Percentiles rank a stretch among this genome's conserved stretches.
phyloP scores from a whole-genome alignment of 148 eudicot genomes.

The Chenopodium album region DNA sequence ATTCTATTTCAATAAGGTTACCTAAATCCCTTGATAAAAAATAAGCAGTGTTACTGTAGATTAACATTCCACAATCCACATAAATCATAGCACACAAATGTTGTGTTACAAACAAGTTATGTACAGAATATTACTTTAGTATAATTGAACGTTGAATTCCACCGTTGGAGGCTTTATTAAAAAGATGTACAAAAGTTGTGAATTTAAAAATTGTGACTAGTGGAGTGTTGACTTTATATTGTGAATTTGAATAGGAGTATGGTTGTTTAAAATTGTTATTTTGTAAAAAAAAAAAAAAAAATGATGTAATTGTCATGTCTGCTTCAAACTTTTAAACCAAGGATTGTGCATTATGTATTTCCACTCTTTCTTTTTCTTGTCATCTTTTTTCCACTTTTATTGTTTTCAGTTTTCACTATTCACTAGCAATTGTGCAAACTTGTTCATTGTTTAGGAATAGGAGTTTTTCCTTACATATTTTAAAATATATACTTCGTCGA shows the following conservation, averaged over 20 bases:
- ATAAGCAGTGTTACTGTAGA: too few species aligned
- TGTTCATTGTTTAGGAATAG: background rate
- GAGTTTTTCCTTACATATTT: background rate
- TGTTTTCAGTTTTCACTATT: background rate
- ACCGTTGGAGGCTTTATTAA: background rate
- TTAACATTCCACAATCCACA: background rate
- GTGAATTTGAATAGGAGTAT: background rate
- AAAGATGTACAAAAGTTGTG: background rate
- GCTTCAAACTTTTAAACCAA: background rate
- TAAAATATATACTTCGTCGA: too few species aligned
- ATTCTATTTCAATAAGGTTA: too few species aligned
- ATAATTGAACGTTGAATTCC: background rate
- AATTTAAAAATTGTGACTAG: conserved; percentile 12
- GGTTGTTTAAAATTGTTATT: background rate
- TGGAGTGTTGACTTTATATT: conserved; percentile 1
- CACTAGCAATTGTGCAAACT: background rate
- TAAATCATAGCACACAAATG: too few species aligned
- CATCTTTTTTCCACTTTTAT: background rate
- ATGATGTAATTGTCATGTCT: background rate
- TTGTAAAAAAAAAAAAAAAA: background rate
- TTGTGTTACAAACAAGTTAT: too few species aligned
- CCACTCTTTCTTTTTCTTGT: background rate
- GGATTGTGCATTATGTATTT: background rate
- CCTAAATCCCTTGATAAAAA: too few species aligned
- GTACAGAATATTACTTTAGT: too few species aligned